Conservation (phyloP, 2,329 filamentous ascomycete genomes). For the Penicillium sp. region DNA sequence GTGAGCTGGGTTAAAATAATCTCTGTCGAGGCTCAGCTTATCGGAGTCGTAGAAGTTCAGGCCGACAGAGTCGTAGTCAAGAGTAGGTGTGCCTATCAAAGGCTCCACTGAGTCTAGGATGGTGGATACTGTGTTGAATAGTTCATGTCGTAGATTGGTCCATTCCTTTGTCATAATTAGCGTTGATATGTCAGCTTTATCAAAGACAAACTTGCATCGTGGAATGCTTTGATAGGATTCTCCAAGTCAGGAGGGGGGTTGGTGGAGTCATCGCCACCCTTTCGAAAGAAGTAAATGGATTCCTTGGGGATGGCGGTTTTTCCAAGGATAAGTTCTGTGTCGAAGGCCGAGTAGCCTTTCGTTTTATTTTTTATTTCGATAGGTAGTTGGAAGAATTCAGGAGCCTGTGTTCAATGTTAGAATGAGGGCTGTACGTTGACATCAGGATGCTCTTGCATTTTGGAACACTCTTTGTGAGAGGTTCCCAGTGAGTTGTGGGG, state of each 20-base stretch:
- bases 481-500: slow-evolving; percentile 3
- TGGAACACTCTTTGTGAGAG: slow-evolving; percentile 4
- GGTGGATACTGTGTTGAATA: neutral
- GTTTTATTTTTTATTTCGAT: neutral
- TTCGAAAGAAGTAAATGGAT: neutral
- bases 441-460: neutral
- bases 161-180: slow-evolving; percentile 4
- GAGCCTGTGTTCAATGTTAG: neutral
- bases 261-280: neutral
- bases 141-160: neutral
- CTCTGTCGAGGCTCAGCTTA: neutral
- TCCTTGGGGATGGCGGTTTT: neutral
- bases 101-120: neutral
- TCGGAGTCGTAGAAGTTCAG: slow-evolving; percentile 4
- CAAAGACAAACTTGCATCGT: neutral
- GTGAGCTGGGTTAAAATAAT: slow-evolving; percentile 6
- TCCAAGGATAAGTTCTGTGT: neutral
- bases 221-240: neutral
- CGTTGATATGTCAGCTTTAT: neutral
- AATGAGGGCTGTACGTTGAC: neutral
- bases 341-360: neutral
- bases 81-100: slow-evolving; percentile 2
- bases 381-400: neutral
- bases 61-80: slow-evolving; percentile 7
- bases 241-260: neutral